These are phyloP conservation scores for Colletotrichum sp. DNA, from an alignment of 2,329 filamentous ascomycete species.

Conservation along the genomic window DNA sequence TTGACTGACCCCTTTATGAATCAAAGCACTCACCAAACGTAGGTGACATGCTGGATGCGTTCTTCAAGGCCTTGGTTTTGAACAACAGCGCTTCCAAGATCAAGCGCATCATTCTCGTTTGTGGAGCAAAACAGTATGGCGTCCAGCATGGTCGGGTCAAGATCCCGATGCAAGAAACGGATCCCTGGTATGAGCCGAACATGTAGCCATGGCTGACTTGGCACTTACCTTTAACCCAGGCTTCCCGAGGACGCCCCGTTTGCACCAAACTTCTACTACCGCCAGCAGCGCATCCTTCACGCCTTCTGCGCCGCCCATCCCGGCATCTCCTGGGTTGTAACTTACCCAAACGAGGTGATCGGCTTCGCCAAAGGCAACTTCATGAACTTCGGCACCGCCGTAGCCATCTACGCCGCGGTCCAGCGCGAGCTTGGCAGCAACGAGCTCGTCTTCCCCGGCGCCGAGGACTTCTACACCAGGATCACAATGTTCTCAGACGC, in stretches of 20 bases:
- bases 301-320: conserved; percentile 20
- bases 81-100: conserved; percentile 43
- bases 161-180: conserved; percentile 51
- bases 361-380: conserved; percentile 36
- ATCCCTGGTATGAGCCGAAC: conserved; percentile 28
- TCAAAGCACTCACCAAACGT: not conserved
- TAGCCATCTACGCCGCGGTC: conserved; percentile 45
- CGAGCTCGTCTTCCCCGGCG: conserved; percentile 37
- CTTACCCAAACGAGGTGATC: conserved; percentile 37
- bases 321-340: conserved; percentile 29
- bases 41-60: conserved; percentile 49
- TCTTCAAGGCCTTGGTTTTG: conserved; percentile 47
- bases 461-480: conserved; percentile 35
- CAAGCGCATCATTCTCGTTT: conserved; percentile 51
- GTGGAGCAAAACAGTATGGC: conserved; percentile 56
- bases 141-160: conserved; percentile 54
- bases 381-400: conserved; percentile 43
- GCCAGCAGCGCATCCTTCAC: conserved; percentile 48
- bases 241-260: conserved; percentile 1
- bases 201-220: not conserved
- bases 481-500: conserved; percentile 37
- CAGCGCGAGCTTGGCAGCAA: conserved; percentile 34
- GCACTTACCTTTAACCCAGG: conserved; percentile 35
- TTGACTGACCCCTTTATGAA: not conserved
- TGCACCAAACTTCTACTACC: conserved; percentile 56